Evolutionary conservation across 2,329 filamentous ascomycete genomes (phyloP).

Genomic region (Aspergillus piperis): DNA sequence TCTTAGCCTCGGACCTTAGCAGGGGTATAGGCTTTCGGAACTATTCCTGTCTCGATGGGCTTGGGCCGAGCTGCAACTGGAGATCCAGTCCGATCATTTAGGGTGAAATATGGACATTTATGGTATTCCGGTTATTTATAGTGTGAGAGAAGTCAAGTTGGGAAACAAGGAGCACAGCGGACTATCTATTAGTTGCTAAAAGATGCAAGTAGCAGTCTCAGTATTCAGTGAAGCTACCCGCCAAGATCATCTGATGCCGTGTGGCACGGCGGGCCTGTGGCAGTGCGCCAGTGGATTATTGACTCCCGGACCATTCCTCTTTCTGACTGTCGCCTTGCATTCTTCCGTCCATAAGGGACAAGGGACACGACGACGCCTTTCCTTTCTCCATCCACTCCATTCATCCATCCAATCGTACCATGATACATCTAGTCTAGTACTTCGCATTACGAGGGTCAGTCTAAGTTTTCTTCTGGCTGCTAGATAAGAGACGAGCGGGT

Average conservation of each 20-base stretch:
- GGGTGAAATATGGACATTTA: not conserved
- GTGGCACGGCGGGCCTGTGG: conserved; percentile 1
- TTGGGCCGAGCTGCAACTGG: not conserved
- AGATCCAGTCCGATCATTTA: not conserved
- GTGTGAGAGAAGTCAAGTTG: not conserved
- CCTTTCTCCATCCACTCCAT: too few species aligned
- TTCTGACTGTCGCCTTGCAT: not conserved
- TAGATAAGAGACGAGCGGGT: not conserved
- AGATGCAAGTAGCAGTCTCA: not conserved
- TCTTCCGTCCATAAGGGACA: not conserved
- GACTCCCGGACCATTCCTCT: not conserved
- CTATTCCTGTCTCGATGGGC: not conserved
- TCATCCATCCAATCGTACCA: too few species aligned
- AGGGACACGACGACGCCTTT: not conserved
- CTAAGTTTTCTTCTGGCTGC: not conserved
- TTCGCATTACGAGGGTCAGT: not conserved
- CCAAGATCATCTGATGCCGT: conserved; percentile 4
- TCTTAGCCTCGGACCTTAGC: not conserved
- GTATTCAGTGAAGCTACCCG: not conserved
- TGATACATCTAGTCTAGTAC: not conserved
- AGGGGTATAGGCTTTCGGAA: not conserved
- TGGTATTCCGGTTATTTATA: not conserved
- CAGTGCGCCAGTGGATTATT: not conserved
- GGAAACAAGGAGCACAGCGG: too few species aligned
- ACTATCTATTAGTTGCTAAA: not conserved